These are phyloP conservation scores for Plasmodium falciparum DNA, from an alignment of 169 alveolate genomes.

Conservation along the genomic window DNA sequence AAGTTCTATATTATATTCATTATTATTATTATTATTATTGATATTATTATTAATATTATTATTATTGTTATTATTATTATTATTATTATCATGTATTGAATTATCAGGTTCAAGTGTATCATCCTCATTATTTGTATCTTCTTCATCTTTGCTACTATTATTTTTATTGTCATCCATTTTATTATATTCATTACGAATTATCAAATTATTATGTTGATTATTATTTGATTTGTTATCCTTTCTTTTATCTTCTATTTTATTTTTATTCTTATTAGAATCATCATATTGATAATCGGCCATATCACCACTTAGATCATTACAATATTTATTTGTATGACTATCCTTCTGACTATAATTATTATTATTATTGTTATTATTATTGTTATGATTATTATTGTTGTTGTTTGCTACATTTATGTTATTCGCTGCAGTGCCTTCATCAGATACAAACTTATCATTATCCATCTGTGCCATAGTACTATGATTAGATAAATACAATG, in stretches of 20 bases:
- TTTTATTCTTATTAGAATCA: background rate
- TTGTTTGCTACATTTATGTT: background rate
- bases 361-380: background rate
- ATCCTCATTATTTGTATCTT: background rate
- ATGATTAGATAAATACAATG: constrained; percentile 25
- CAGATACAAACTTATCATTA: constrained; percentile 11
- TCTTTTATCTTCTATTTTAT: background rate
- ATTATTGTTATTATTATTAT: no score
- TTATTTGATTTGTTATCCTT: background rate
- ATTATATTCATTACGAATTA: background rate
- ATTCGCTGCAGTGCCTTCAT: background rate
- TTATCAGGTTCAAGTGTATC: no score
- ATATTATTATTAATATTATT: background rate
- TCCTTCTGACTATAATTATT: background rate
- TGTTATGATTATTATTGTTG: background rate
- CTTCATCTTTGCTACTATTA: constrained; percentile 15
- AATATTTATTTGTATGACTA: background rate
- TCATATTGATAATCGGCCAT: background rate
- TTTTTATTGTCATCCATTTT: constrained; percentile 6
- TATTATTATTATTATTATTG: background rate
- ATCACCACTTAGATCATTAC: background rate
- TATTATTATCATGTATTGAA: no score
- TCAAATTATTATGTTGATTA: no score
- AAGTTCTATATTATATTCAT: constrained; percentile 9
- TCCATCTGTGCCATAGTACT: constrained; percentile 18